Percentiles rank a stretch among this genome's conserved stretches.
phyloP scores from a whole-genome alignment of 2,329 filamentous ascomycete genomes.

The Falciphora oryzae region DNA sequence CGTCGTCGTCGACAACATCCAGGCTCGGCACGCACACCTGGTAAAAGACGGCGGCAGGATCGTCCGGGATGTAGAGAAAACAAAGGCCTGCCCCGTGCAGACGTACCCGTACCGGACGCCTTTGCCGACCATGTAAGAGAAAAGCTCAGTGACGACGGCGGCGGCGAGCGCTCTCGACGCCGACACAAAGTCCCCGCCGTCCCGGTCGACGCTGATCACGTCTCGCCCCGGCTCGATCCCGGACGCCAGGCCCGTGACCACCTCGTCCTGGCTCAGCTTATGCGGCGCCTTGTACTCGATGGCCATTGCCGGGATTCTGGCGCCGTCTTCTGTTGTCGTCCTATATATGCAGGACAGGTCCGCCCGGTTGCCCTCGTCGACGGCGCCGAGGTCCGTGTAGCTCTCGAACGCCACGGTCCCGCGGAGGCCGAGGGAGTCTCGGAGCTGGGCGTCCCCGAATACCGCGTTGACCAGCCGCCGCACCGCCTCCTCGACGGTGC shows the following conservation, averaged over 20 bases:
- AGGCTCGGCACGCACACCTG: slow-evolving; percentile 26
- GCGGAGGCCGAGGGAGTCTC: slow-evolving; percentile 23
- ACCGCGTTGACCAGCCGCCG: slow-evolving; percentile 25
- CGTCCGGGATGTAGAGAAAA: slow-evolving; percentile 29
- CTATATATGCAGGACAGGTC: slow-evolving; percentile 28
- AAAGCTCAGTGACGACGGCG: slow-evolving; percentile 33
- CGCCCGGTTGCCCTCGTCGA: slow-evolving; percentile 24
- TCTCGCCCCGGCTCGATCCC: slow-evolving; percentile 29
- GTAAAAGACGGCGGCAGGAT: slow-evolving; percentile 29
- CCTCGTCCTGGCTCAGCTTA: slow-evolving; percentile 27
- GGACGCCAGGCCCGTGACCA: slow-evolving; percentile 26
- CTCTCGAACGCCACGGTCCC: slow-evolving; percentile 31
- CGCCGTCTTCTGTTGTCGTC: slow-evolving; percentile 17
- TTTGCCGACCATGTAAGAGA: slow-evolving; percentile 33
- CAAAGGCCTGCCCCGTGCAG: slow-evolving; percentile 26
- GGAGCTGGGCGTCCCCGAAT: slow-evolving; percentile 23
- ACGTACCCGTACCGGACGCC: slow-evolving; percentile 30
- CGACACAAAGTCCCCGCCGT: slow-evolving; percentile 26
- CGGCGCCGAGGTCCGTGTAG: slow-evolving; percentile 30
- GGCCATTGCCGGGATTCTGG: slow-evolving; percentile 21
- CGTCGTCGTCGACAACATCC: slow-evolving; percentile 28
- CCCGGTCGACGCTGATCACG: slow-evolving; percentile 27
- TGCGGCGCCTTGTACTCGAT: slow-evolving; percentile 35
- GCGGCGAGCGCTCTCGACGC: slow-evolving; percentile 24
- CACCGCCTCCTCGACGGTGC: slow-evolving; percentile 31